Conservation (phyloP, 2,329 filamentous ascomycete species). For the Colletotrichum lentis region DNA sequence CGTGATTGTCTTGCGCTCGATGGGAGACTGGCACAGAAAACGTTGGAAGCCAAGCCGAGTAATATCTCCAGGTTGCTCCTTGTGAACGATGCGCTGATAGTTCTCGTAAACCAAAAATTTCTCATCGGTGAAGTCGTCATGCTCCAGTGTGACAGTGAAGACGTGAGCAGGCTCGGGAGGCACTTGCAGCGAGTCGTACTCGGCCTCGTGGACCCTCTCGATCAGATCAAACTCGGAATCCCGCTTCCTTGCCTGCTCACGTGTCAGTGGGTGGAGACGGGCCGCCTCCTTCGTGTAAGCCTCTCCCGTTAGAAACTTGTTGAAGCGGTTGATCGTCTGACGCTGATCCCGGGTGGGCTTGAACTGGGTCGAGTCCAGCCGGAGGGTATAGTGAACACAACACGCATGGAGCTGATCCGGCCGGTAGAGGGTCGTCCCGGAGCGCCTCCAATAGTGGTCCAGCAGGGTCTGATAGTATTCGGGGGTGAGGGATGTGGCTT, state of each 20-base stretch:
- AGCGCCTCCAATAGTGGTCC: slow-evolving; percentile 81
- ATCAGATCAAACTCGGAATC: slow-evolving; percentile 73
- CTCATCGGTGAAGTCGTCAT: slow-evolving; percentile 75
- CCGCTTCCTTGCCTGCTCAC: slow-evolving; percentile 69
- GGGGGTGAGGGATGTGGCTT: slow-evolving; percentile 67
- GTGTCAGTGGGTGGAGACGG: slow-evolving; percentile 71
- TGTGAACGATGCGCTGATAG: slow-evolving; percentile 78
- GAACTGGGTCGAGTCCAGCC: slow-evolving; percentile 72
- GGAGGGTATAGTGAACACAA: slow-evolving; percentile 89
- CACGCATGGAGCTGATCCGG: slow-evolving; percentile 82
- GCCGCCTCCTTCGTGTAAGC: slow-evolving; percentile 71
- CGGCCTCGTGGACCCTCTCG: slow-evolving; percentile 74
- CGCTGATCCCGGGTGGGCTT: slow-evolving; percentile 76
- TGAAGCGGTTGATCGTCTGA: slow-evolving; percentile 79
- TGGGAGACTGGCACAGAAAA: slow-evolving; percentile 77
- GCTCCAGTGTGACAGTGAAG: slow-evolving; percentile 75
- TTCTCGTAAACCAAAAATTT: slow-evolving; percentile 78
- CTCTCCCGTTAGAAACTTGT: slow-evolving; percentile 73
- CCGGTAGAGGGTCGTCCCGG: slow-evolving; percentile 75
- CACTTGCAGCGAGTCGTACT: slow-evolving; percentile 61
- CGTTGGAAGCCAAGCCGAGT: slow-evolving; percentile 69
- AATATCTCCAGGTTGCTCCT: slow-evolving; percentile 69
- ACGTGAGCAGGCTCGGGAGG: slow-evolving; percentile 72
- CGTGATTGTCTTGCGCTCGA: slow-evolving; percentile 58
- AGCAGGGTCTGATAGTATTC: slow-evolving; percentile 76